phyloP scores from a whole-genome alignment of 768 basidiomycete genomes.

The Terana coerulea region DNA sequence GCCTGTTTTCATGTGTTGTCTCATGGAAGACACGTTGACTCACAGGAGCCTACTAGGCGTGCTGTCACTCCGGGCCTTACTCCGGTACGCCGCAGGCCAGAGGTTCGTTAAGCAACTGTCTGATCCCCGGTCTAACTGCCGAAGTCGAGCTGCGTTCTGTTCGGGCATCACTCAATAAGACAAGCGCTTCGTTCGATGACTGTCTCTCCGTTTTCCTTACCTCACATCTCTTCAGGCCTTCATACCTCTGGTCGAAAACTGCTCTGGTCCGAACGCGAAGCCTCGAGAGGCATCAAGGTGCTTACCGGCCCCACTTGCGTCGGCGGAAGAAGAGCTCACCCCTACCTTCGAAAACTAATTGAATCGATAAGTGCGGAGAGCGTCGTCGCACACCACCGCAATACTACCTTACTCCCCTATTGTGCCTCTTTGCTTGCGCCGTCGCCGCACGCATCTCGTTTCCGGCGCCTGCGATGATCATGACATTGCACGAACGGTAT shows the following conservation, averaged over 20 bases:
- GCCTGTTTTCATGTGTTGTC: background rate
- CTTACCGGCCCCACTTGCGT: no score
- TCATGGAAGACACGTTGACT: background rate
- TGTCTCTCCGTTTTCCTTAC: no score
- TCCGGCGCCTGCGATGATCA: background rate
- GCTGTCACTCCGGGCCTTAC: background rate
- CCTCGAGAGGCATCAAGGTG: no score
- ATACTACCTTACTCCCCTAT: background rate
- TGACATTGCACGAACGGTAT: background rate
- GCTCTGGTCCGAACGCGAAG: no score
- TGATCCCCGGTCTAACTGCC: slow-evolving; percentile 7
- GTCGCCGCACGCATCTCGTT: background rate
- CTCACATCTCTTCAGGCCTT: no score
- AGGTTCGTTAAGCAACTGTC: background rate
- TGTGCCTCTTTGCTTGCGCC: background rate
- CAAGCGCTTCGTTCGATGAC: no score
- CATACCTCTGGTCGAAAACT: no score
- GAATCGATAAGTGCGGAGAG: no score
- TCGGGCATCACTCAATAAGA: background rate
- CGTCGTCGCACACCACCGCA: no score
- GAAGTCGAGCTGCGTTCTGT: background rate
- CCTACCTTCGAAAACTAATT: no score
- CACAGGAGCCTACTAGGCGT: background rate
- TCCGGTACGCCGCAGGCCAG: background rate
- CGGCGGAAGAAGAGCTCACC: no score